These are phyloP conservation scores for Petunia axillaris DNA, from an alignment of 257 asterid genomes.

Conservation along the genomic window DNA sequence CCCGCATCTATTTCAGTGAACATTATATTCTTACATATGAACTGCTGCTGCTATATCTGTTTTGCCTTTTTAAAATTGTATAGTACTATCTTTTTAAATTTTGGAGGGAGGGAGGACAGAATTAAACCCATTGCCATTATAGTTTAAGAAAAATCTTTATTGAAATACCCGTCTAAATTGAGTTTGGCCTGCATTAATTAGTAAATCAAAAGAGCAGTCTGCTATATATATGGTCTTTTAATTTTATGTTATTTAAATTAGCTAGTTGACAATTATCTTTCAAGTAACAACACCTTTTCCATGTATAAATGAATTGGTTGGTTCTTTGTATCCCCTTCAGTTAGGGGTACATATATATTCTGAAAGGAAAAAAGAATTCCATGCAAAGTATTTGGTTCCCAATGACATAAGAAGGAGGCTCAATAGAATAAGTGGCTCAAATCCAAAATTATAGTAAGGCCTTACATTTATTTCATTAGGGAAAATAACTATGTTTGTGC, in stretches of 20 bases:
- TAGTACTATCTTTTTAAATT: background rate
- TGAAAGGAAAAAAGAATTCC: too few relatives aligned
- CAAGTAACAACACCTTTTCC: background rate
- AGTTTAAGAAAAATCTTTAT: background rate
- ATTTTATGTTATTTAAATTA: background rate
- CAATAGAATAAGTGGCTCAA: too few relatives aligned
- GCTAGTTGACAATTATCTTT: background rate
- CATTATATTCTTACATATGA: background rate
- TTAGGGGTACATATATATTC: too few relatives aligned
- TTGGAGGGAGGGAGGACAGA: constrained; percentile 14
- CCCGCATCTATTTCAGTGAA: constrained; percentile 17
- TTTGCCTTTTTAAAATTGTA: background rate
- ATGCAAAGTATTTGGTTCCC: too few relatives aligned
- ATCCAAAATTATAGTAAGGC: too few relatives aligned
- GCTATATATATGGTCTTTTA: background rate
- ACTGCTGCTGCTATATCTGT: background rate
- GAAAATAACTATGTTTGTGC: too few relatives aligned
- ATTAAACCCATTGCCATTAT: background rate
- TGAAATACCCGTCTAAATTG: background rate
- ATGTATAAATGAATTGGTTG: background rate
- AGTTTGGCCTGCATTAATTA: background rate
- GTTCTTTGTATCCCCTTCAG: background rate
- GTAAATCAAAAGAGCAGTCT: background rate
- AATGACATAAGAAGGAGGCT: too few relatives aligned
- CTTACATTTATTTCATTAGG: too few relatives aligned